Percentiles rank a stretch among this genome's conserved stretches.
Conservation (phyloP, 129 eudicot species). For the Logfia minima region DNA sequence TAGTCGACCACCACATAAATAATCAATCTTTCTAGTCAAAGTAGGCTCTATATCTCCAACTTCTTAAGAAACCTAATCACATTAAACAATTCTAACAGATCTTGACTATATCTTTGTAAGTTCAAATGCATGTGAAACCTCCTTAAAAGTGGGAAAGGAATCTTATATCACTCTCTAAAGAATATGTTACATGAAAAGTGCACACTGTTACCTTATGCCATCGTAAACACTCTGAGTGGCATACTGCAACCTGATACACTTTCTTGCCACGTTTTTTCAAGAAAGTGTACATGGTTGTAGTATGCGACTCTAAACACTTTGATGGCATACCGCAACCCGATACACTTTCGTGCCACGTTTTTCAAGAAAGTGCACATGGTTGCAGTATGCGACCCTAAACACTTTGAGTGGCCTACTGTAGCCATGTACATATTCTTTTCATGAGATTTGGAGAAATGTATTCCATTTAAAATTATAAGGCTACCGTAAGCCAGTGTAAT, state of each 20-base stretch:
- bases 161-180: slow-evolving; percentile 15
- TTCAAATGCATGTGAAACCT: slow-evolving; percentile 27
- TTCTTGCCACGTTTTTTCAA: not conserved
- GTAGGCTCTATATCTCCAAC: slow-evolving; percentile 32
- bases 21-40: slow-evolving; percentile 33
- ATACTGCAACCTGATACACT: slow-evolving; percentile 3
- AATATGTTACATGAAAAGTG: slow-evolving; percentile 5
- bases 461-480: too few relatives aligned
- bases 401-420: not conserved
- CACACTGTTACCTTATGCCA: not conserved
- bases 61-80: slow-evolving; percentile 25
- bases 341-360: not conserved
- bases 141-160: slow-evolving; percentile 28
- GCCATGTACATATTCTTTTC: not conserved
- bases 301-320: not conserved
- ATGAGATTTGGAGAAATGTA: too few relatives aligned
- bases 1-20: slow-evolving; percentile 6
- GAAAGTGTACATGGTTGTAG: slow-evolving; percentile 3
- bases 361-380: not conserved
- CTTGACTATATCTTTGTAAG: slow-evolving; percentile 32
- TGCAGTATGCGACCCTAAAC: not conserved
- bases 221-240: not conserved
- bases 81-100: slow-evolving; percentile 27
- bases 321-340: not conserved
- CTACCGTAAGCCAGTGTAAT: too few relatives aligned